These are phyloP conservation scores for Rhodotorula toruloides DNA, from an alignment of 768 basidiomycete species.

Conservation along the genomic window DNA sequence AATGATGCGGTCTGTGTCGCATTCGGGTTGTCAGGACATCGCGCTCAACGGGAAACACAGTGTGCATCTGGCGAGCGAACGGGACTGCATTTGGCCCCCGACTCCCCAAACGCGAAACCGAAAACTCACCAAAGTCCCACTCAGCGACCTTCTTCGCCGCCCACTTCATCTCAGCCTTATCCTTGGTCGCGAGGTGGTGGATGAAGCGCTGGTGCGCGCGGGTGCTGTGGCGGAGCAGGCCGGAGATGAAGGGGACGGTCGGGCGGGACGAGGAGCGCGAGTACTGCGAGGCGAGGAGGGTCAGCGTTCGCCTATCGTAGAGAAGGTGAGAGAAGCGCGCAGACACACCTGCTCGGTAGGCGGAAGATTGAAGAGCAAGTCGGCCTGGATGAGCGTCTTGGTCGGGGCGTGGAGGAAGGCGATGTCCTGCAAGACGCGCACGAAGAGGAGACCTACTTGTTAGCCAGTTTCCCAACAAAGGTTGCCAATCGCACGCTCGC, in stretches of 20 bases:
- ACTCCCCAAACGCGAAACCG: conserved; percentile 35
- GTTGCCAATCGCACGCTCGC: too few species aligned
- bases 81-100: too few species aligned
- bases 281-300: conserved; percentile 40
- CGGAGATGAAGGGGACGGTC: conserved; percentile 30
- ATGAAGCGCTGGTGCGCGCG: conserved; percentile 43
- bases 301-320: background rate
- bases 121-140: conserved; percentile 60
- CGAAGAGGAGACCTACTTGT: conserved; percentile 54
- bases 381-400: conserved; percentile 70
- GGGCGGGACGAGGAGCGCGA: conserved; percentile 37
- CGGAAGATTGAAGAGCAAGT: conserved; percentile 77
- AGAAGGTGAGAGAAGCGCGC: background rate
- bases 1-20: conserved; percentile 46
- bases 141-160: conserved; percentile 61
- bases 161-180: conserved; percentile 54
- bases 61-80: conserved; percentile 15
- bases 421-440: conserved; percentile 59
- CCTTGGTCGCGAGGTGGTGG: conserved; percentile 40
- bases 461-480: conserved; percentile 17
- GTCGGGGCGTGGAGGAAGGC: conserved; percentile 71
- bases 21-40: background rate
- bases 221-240: conserved; percentile 43
- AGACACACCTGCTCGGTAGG: conserved; percentile 59
- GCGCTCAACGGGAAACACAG: background rate